These are phyloP conservation scores for Colletotrichum agaves DNA, from an alignment of 2,329 filamentous ascomycete genomes.

Conservation along the genomic window DNA sequence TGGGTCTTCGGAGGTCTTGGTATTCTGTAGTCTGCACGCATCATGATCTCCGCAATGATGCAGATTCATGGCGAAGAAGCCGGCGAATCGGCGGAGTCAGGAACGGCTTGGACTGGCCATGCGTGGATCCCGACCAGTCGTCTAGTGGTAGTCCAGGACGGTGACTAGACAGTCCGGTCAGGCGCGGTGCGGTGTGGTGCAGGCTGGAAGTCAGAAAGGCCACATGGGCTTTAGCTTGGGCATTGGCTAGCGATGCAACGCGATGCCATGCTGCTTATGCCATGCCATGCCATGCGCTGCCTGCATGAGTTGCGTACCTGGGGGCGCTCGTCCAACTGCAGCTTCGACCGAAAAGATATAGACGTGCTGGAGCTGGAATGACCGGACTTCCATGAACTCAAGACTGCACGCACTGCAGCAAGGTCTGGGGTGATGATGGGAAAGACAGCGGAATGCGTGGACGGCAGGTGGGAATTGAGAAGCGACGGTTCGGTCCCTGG, in stretches of 20 bases:
- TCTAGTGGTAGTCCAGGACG: conserved; percentile 24
- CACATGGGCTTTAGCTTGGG: conserved; percentile 32
- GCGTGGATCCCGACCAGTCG: conserved; percentile 10
- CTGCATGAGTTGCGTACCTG: conserved; percentile 30
- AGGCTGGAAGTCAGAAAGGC: conserved; percentile 19
- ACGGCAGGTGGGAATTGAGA: conserved; percentile 9
- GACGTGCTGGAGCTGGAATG: background rate
- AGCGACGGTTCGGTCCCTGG: conserved; percentile 34
- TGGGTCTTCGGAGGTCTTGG: conserved; percentile 30
- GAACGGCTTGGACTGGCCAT: conserved; percentile 9
- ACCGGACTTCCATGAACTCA: background rate
- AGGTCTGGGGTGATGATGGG: conserved; percentile 11
- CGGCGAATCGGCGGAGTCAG: conserved; percentile 25
- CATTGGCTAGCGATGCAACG: conserved; percentile 6
- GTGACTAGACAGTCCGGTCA: conserved; percentile 28
- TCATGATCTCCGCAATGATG: conserved; percentile 32
- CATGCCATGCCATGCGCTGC: conserved; percentile 28
- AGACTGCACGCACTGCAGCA: background rate
- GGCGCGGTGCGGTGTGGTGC: conserved; percentile 23
- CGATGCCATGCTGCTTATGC: conserved; percentile 21
- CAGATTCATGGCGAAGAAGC: conserved; percentile 33
- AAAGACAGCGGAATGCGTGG: conserved; percentile 7
- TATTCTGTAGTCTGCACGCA: conserved; percentile 31
- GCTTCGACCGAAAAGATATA: background rate
- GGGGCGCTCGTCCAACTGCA: conserved; percentile 27